phyloP scores from a whole-genome alignment of 192 early-diverging fungal species.

The Phlyctochytrium bullatum region DNA sequence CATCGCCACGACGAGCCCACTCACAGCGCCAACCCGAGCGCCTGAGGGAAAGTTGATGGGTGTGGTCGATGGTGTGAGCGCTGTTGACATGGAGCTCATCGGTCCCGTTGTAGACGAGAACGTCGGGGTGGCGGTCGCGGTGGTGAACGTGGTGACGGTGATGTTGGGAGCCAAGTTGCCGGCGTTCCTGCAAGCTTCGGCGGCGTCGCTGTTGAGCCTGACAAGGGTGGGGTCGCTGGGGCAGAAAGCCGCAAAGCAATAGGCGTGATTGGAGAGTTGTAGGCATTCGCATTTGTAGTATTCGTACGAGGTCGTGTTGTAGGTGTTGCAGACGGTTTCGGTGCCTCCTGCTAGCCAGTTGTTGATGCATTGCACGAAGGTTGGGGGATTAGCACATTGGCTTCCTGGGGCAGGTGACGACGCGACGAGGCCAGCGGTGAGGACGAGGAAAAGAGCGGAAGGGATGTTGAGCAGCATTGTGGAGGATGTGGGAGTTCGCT shows the following conservation, averaged over 20 bases:
- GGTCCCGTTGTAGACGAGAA: not conserved
- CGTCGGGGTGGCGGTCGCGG: not conserved
- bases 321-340: not conserved
- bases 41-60: too few species aligned
- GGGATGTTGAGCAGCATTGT: too few species aligned
- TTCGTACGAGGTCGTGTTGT: not conserved
- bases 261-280: not conserved
- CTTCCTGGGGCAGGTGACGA: too few species aligned
- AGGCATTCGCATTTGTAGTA: not conserved
- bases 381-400: too few species aligned
- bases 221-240: not conserved
- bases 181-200: not conserved
- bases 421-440: too few species aligned
- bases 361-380: not conserved
- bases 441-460: too few species aligned
- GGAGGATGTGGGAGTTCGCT: too few species aligned
- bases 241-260: not conserved
- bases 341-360: not conserved
- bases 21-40: too few species aligned
- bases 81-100: not conserved
- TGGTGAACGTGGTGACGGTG: not conserved
- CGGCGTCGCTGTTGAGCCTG: not conserved
- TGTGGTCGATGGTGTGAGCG: too few species aligned
- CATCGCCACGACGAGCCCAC: too few species aligned
- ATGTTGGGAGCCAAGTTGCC: not conserved